Conservation (phyloP, 305 asterid genomes). For the Ruellia speciosa region DNA sequence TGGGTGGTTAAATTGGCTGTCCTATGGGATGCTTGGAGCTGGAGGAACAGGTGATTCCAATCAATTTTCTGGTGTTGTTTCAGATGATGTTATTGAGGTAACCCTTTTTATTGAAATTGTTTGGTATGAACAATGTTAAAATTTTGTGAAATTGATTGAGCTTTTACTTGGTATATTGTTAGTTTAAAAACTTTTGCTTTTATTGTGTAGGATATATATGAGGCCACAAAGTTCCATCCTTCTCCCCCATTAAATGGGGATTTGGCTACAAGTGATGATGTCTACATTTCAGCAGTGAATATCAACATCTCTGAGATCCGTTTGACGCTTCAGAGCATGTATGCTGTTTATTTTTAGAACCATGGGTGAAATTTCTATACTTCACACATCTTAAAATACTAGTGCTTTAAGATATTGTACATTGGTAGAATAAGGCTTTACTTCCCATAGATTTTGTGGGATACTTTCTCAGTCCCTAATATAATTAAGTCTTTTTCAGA, state of each 20-base stretch:
- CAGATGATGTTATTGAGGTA: constrained; percentile 92
- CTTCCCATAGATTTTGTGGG: too few species aligned
- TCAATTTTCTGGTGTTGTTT: constrained; percentile 88
- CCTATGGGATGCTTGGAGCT: constrained; percentile 98
- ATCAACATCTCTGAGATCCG: constrained; percentile 52
- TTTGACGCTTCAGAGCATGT: constrained; percentile 59
- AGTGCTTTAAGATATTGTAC: not conserved
- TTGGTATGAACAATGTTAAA: constrained; percentile 13
- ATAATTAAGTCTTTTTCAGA: too few species aligned
- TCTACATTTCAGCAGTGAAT: constrained; percentile 55
- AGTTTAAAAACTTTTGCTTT: constrained; percentile 22
- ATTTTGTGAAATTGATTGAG: constrained; percentile 5
- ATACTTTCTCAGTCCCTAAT: too few species aligned
- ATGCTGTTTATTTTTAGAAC: constrained; percentile 27
- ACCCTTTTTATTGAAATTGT: constrained; percentile 16
- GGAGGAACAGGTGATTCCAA: constrained; percentile 87
- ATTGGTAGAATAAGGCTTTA: not conserved
- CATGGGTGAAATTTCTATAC: constrained; percentile 13
- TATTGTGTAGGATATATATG: constrained; percentile 75
- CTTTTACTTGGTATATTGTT: constrained; percentile 15
- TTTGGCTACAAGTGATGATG: constrained; percentile 47
- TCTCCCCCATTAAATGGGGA: constrained; percentile 47
- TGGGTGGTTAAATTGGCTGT: constrained; percentile 98
- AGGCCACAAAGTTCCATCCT: constrained; percentile 87
- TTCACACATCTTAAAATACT: constrained; percentile 11